phyloP scores from a whole-genome alignment of 805 yeast species.

The Nakazawaea sp. region DNA sequence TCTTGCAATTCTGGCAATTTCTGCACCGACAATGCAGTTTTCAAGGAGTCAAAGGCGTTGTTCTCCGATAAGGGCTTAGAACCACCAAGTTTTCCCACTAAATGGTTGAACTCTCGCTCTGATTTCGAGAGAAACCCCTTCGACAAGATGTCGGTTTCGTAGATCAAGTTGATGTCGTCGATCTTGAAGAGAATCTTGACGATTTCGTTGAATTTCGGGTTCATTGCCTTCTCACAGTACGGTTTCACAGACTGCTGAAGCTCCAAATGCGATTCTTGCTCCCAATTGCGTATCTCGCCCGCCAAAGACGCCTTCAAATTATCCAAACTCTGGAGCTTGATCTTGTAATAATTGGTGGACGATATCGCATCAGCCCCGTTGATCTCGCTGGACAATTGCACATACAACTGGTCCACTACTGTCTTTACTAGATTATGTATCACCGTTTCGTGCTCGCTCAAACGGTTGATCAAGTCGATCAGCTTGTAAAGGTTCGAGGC shows the following conservation, averaged over 20 bases:
- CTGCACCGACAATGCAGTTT: neutral
- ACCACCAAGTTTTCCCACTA: conserved; percentile 23
- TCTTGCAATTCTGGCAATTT: conserved; percentile 10
- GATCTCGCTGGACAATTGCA: conserved; percentile 1
- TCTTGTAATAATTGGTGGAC: conserved; percentile 3
- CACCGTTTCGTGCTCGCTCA: conserved; percentile 24
- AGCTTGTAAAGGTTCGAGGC: conserved; percentile 21
- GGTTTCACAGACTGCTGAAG: conserved; percentile 25
- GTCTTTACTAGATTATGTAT: conserved; percentile 17
- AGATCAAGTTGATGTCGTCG: conserved; percentile 24
- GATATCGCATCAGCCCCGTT: neutral
- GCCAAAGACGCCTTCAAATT: conserved; percentile 11
- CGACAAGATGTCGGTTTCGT: conserved; percentile 21
- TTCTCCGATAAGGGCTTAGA: neutral
- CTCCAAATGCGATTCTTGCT: conserved; percentile 27
- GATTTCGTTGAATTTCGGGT: conserved; percentile 21
- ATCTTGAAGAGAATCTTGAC: conserved; percentile 23
- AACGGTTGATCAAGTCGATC: conserved; percentile 19
- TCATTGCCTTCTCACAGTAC: conserved; percentile 19
- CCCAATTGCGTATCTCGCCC: conserved; percentile 22
- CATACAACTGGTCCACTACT: conserved; percentile 18
- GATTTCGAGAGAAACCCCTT: conserved; percentile 13
- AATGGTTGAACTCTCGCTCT: conserved; percentile 18
- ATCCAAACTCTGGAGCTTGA: conserved; percentile 11
- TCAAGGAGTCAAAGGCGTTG: conserved; percentile 1